Evolutionary conservation across 1,284 basidiomycete genomes (phyloP), one percentile per base, ranked within the genome.

Genomic region (Pisolithus thermaeus): DNA sequence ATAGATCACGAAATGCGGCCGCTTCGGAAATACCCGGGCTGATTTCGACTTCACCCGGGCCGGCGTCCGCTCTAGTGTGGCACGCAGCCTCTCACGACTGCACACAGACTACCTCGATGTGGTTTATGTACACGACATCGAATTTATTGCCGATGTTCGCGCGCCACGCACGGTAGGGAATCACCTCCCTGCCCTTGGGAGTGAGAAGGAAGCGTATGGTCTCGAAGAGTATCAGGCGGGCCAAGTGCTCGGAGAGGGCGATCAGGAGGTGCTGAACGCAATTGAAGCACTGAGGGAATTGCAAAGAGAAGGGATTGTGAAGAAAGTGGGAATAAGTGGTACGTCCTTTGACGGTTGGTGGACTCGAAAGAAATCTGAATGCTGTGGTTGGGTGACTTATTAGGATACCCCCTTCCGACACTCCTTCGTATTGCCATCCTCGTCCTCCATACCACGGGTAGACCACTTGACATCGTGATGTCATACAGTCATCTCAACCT

Each of bases 1-100:
- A 1, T 51, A 90, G 87, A 85, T 93, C 71, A 95, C 94, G n/a
- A 99, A 99, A 71, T 90, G 87, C 55, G 96, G 94, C 23, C 82
- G 95, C 46, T 95, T 90, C 67, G 92, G 92, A 4, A 64, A 72
- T 1, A 70, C 72, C 42, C 66, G 66, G 30, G 63, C 65, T 9
- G 76, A 80, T 50, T 97, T 97, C 63, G 88, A 96, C 65, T 95
- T 96, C 69, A 78, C 80, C 7, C 86, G 91, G 0, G 65, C 70
- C 12, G 81, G 79, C 28, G 82, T 97, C 50, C 79, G 85, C 9
- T 69, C 74, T 18, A 88, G 84, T 58, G 79, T 98, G 6, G 71
- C 78, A 54, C 80, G 83, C 53, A 91, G 87, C 62, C 72, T 96
- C 37, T 71, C 74, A 52, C 79, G 93, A 22, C 66, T 98, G 51